Evolutionary conservation across 2,329 filamentous ascomycete species (phyloP).

Genomic region (Sporothrix phasma): DNA sequence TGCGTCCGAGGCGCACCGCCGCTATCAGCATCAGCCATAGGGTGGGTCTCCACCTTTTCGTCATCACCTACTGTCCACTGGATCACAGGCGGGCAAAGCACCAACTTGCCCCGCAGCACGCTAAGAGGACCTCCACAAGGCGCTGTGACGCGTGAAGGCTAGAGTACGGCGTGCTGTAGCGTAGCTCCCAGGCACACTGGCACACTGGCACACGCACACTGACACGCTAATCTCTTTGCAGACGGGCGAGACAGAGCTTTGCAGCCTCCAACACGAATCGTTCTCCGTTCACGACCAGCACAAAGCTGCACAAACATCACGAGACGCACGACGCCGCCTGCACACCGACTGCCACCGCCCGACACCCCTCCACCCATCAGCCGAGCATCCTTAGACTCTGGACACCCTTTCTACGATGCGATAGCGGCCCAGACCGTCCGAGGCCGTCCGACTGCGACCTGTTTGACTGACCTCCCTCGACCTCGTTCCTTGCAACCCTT

Average conservation of each 20-base stretch:
- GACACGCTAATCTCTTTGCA: neutral
- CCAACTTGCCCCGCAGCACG: constrained; percentile 7
- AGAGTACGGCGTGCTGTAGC: too few relatives aligned
- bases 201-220: too few relatives aligned
- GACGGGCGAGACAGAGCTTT: neutral
- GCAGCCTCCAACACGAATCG: neutral
- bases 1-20: neutral
- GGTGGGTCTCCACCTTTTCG: neutral
- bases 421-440: neutral
- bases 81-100: too few relatives aligned
- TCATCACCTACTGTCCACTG: neutral
- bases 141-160: neutral
- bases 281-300: neutral
- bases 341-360: neutral
- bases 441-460: constrained; percentile 5
- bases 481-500: neutral
- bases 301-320: neutral
- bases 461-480: neutral
- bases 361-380: neutral
- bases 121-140: neutral
- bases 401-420: neutral
- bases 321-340: neutral
- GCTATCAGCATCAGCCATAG: neutral
- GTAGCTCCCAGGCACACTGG: too few relatives aligned
- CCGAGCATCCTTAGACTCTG: neutral